These are phyloP conservation scores for Alliaria petiolata DNA, from an alignment of 345 rosid genomes.

Conservation along the genomic window DNA sequence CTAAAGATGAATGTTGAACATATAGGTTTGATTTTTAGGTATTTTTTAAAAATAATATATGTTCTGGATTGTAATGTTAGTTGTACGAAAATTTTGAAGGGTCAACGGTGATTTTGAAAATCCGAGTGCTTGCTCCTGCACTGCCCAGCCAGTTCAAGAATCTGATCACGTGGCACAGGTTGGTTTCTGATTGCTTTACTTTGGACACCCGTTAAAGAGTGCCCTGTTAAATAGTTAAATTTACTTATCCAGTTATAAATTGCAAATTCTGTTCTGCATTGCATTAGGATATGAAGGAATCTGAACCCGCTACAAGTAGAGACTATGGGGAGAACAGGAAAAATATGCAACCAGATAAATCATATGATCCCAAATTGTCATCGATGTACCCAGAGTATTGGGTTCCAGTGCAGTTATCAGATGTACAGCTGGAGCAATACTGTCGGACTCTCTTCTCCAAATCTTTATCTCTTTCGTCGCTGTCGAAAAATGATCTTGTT, in stretches of 20 bases:
- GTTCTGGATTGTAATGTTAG: constrained; percentile 14
- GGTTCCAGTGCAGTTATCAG: constrained; percentile 83
- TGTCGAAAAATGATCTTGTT: constrained; percentile 50
- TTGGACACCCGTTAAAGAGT: neutral
- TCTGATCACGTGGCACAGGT: constrained; percentile 35
- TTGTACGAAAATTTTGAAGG: constrained; percentile 35
- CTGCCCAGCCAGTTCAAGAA: constrained; percentile 27
- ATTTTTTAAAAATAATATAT: neutral
- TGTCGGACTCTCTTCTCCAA: constrained; percentile 66
- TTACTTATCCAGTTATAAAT: neutral
- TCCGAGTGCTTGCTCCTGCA: constrained; percentile 34
- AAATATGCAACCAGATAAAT: constrained; percentile 22
- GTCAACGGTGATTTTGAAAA: constrained; percentile 21
- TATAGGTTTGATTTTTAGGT: neutral
- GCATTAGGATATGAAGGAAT: constrained; percentile 63
- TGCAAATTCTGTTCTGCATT: constrained; percentile 23
- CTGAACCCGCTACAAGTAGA: constrained; percentile 31
- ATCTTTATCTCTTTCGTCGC: constrained; percentile 50
- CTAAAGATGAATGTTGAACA: constrained; percentile 1
- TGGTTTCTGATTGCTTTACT: constrained; percentile 16
- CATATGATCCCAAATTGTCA: constrained; percentile 42
- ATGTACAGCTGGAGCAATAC: constrained; percentile 88
- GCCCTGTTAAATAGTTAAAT: neutral
- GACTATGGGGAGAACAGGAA: constrained; percentile 29
- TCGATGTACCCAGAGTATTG: constrained; percentile 74